Base-by-base conservation (phyloP, 1,139 yeast species). In the Blastobotrys apis region DNA sequence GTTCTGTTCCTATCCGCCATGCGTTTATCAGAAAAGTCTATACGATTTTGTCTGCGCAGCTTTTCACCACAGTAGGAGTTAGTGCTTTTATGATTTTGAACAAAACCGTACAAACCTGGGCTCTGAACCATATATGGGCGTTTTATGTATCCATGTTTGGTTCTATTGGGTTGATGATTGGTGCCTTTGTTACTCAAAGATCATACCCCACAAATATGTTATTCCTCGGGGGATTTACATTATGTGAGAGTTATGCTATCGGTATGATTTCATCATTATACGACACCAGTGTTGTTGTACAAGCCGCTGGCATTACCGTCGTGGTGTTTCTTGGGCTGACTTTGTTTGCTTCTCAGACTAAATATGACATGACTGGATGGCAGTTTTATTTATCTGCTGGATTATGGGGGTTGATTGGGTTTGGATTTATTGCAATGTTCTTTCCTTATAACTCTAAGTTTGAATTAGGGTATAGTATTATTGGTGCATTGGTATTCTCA, bases 11-110 rank as follows among this genome's bases (percentile, higher is more conserved):
- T 8, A 72, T 87, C 32, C 78, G 95, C 53, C 86, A 82, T 55
- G 73, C 81, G 60, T 87, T 87, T 58, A 68, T 85, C 52, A 74
- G 90, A 51, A 84, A 84, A 59, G 96, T 87, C 9, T 87, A 87
- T 63, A 71, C 88, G 3, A 73, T 87, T 46, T 72, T 87, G 41
- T 67, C 81, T 4, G 66, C 75, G 2, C 96, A 87, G 63, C 62
- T 87, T 39, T 61, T 80, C 39, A 66, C 72, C 33, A 84, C 95
- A 0, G 72, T 81, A 17, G 65, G 73, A 12, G 76, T 81, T 19
- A 85, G 92, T 5, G 68, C 72, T 22, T 55, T 76, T 29, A 77
- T 85, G 37, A 65, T 76, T 27, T 62, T 73, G 47, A 73, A 75
- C 53, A 68, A 70, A 1, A 45, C 69, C 1, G 63, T 82, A 38